These are phyloP conservation scores for Ganoderma multipileum DNA, from an alignment of 1,284 basidiomycete genomes.

Conservation along the genomic window DNA sequence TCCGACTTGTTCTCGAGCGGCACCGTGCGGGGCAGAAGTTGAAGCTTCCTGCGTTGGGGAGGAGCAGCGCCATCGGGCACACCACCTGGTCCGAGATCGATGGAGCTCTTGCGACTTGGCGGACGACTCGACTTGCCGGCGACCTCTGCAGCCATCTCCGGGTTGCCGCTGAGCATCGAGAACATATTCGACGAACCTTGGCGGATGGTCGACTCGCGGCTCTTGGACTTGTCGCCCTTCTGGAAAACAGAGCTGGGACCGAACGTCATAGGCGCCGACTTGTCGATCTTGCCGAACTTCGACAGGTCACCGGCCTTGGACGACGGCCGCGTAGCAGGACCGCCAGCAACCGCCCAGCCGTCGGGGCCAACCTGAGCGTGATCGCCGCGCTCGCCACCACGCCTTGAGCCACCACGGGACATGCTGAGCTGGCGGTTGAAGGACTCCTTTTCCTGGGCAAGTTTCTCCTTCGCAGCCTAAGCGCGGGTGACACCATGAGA, in stretches of 20 bases:
- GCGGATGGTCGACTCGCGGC: constrained; percentile 72
- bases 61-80: constrained; percentile 43
- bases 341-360: constrained; percentile 87
- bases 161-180: constrained; percentile 72
- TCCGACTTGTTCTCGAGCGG: constrained; percentile 53
- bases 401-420: constrained; percentile 85
- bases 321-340: constrained; percentile 64
- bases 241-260: constrained; percentile 84
- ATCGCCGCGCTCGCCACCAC: constrained; percentile 80
- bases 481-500: constrained; percentile 12
- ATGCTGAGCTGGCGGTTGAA: constrained; percentile 58
- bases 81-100: constrained; percentile 49
- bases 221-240: constrained; percentile 62
- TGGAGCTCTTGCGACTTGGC: constrained; percentile 57
- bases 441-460: constrained; percentile 67
- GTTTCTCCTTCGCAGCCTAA: constrained; percentile 76
- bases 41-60: constrained; percentile 75
- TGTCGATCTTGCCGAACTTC: constrained; percentile 87
- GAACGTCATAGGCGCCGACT: constrained; percentile 68
- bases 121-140: constrained; percentile 55
- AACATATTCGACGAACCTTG: constrained; percentile 91
- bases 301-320: constrained; percentile 88
- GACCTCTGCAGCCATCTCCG: constrained; percentile 62
- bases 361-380: constrained; percentile 65
- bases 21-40: constrained; percentile 67